These are phyloP conservation scores for Schoenoplectus triqueter DNA, from an alignment of 202 grass and related monocot genomes.

Conservation along the genomic window DNA sequence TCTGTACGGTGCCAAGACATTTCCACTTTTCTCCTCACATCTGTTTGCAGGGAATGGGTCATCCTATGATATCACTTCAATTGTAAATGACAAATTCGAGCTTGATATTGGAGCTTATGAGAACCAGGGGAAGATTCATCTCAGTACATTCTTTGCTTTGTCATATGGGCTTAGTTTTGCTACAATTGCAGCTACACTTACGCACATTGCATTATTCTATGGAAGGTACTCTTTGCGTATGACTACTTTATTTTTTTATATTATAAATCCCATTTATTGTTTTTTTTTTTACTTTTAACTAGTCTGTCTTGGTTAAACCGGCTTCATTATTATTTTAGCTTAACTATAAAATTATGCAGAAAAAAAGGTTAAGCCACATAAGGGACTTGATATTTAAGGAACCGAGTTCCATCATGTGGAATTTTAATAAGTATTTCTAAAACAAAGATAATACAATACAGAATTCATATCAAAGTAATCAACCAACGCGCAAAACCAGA, in stretches of 20 bases:
- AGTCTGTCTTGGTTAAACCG: not conserved
- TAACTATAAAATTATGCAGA: too few species aligned
- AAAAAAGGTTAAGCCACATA: too few species aligned
- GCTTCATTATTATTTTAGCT: too few species aligned
- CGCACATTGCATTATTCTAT: conserved; percentile 78
- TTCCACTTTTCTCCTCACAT: conserved; percentile 68
- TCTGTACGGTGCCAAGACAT: conserved; percentile 66
- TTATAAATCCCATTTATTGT: not conserved
- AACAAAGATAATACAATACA: not conserved
- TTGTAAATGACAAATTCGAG: conserved; percentile 70
- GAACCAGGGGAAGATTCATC: conserved; percentile 56
- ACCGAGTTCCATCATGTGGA: not conserved
- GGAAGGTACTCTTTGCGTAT: conserved; percentile 57
- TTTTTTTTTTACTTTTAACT: not conserved
- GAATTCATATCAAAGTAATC: not conserved
- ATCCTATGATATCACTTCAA: conserved; percentile 51
- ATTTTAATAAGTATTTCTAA: not conserved
- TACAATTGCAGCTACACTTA: conserved; percentile 71
- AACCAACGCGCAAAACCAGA: not conserved
- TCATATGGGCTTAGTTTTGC: conserved; percentile 79
- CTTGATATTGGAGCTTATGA: conserved; percentile 47
- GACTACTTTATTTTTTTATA: not conserved
- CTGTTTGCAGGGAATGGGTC: conserved; percentile 61
- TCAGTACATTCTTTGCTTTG: conserved; percentile 72
- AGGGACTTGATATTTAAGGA: not conserved